These are phyloP conservation scores for Saposhnikovia divaricata DNA, from an alignment of 129 eudicot genomes.

Conservation along the genomic window DNA sequence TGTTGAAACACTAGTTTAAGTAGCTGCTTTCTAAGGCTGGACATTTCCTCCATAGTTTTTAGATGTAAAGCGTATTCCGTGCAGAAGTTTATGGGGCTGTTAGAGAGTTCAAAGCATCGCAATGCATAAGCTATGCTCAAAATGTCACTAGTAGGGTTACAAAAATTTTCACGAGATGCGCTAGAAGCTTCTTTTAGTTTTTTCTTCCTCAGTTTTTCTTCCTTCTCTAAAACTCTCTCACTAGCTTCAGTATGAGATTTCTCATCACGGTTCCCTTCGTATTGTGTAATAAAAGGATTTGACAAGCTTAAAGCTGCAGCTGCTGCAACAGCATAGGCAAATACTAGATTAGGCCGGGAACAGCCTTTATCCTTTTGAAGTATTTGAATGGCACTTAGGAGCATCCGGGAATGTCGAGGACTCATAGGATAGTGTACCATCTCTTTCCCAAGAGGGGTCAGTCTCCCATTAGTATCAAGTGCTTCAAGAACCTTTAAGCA, in stretches of 20 bases:
- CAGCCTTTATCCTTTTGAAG: conserved; percentile 32
- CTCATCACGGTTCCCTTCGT: conserved; percentile 37
- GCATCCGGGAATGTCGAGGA: conserved; percentile 97
- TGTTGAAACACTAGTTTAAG: conserved; percentile 63
- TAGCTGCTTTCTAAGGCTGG: conserved; percentile 79
- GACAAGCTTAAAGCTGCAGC: conserved; percentile 91
- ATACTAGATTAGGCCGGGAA: conserved; percentile 42
- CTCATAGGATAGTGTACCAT: conserved; percentile 92
- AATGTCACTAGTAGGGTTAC: conserved; percentile 72
- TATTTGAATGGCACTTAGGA: conserved; percentile 67
- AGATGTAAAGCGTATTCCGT: conserved; percentile 38
- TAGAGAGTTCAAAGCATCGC: conserved; percentile 72
- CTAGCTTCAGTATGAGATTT: conserved; percentile 2
- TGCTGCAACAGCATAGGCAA: conserved; percentile 83
- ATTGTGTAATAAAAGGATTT: conserved; percentile 61
- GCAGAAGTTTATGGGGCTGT: conserved; percentile 46
- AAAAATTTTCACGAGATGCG: conserved; percentile 41
- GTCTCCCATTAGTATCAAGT: conserved; percentile 53
- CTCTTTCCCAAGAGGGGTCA: conserved; percentile 72
- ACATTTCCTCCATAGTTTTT: conserved; percentile 97
- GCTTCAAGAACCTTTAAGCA: conserved; percentile 85
- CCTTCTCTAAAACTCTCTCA: conserved; percentile 22
- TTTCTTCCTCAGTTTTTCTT: conserved; percentile 44
- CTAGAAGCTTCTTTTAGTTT: conserved; percentile 45
- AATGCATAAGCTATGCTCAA: conserved; percentile 65